Evolutionary conservation across 805 yeast genomes (phyloP).

Genomic region (Wickerhamiella australiensis): DNA sequence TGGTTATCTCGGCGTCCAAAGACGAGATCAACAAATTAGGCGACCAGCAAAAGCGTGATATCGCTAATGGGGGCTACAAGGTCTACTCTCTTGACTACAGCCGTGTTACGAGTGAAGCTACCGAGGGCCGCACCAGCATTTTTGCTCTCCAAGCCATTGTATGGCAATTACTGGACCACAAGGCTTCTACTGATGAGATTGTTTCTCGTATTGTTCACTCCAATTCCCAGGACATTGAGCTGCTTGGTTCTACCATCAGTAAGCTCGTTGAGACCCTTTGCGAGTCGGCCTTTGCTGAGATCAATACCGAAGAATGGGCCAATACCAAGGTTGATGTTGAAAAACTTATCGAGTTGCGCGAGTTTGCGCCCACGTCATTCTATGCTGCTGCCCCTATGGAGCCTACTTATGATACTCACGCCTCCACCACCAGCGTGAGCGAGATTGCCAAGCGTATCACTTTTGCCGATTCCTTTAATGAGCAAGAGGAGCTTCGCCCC

Average conservation of each 20-base stretch:
- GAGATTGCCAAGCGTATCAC: constrained; percentile 59
- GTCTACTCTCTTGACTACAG: constrained; percentile 51
- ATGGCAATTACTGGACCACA: constrained; percentile 61
- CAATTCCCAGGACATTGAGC: constrained; percentile 71
- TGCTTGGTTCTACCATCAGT: constrained; percentile 44
- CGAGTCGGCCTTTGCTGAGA: constrained; percentile 24
- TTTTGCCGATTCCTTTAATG: constrained; percentile 68
- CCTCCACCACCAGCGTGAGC: constrained; percentile 33
- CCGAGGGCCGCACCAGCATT: constrained; percentile 61
- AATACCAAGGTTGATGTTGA: constrained; percentile 23
- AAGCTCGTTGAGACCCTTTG: constrained; percentile 26
- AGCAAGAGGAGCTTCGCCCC: constrained; percentile 59
- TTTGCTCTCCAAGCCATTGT: constrained; percentile 70
- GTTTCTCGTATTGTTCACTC: constrained; percentile 71
- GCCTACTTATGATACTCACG: constrained; percentile 30
- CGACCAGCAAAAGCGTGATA: constrained; percentile 37
- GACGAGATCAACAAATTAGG: constrained; percentile 44
- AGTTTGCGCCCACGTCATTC: constrained; percentile 22
- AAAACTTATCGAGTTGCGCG: constrained; percentile 20
- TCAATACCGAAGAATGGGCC: constrained; percentile 33
- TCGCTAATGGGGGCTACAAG: constrained; percentile 41
- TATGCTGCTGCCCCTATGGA: constrained; percentile 28
- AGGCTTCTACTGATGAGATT: constrained; percentile 44
- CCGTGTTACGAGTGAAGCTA: constrained; percentile 43
- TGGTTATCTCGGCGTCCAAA: constrained; percentile 33